Base-by-base conservation (phyloP, 176 grass and related monocot species). In the Ampelocalamus luodianensis region DNA sequence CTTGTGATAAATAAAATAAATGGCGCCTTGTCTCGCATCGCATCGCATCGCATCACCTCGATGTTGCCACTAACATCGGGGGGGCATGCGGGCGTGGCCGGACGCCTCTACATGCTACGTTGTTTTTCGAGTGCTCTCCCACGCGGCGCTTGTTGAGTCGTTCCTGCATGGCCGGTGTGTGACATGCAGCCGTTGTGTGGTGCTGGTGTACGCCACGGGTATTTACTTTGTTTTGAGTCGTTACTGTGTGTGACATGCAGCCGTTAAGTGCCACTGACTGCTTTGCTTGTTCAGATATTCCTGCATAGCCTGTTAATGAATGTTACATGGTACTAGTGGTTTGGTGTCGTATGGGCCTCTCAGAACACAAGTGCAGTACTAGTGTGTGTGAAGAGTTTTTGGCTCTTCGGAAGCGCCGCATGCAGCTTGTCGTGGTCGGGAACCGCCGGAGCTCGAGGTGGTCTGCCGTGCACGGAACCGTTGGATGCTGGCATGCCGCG, bases 1-100 rank as follows among this genome's bases (percentile, higher is more conserved):
- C 34, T 61, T 77, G 56, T 59, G 71, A 48, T 61, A 45, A 78
- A 90, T 86, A 86, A 86, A 50, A 69, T 10, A 86, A 50, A 69
- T 10, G 11, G 42, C 10, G 24, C 4, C 40, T 24, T 23, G 56
- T 38, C 29, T 29, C 0, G 50, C 4, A 6, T 5, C 5, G 8
- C 20, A 0, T 29, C 0, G 50, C 4, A 6, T 5, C 5, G 8
- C 20, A 0, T 65, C 14, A 18, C 15, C 71, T 46, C 18, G 34
- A 62, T 26, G 59, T 3, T 59, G 55, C 22, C 23, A n/a, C 55
- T 11, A 59, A 17, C 3, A 15, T 14, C 24, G 24, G 27, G 24
- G 27, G 61, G 61, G 22, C 23, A 29, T 29, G 60, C 24, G 12
- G 13, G n/a, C 9, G 27, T 62, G 56, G 56, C 56, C 24, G 60